A percentile compares a stretch with the other conserved stretches of the same genome.
phyloP scores from a whole-genome alignment of 495 filamentous ascomycete genomes.

The Chaetomium fimeti region DNA sequence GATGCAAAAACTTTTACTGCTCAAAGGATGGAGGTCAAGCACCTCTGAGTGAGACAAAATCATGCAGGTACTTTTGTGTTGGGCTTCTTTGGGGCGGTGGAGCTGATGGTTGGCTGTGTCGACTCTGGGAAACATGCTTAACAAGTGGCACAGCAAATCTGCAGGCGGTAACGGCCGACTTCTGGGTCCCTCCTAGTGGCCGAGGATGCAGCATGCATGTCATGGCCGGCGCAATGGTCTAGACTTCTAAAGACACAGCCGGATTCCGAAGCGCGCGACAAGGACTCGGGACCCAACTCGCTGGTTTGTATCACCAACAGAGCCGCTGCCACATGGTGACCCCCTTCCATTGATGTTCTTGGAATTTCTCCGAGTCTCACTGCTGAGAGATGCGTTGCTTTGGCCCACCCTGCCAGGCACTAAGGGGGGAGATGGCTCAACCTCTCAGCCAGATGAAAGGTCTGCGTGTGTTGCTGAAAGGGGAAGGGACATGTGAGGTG shows the following conservation, averaged over 20 bases:
- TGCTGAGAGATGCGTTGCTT: background rate
- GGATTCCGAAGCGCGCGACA: slow-evolving; percentile 14
- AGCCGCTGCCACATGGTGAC: slow-evolving; percentile 2
- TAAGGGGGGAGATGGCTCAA: background rate
- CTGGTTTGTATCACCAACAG: slow-evolving; percentile 11
- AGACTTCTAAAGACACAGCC: background rate
- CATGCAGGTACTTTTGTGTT: background rate
- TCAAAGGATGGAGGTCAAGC: background rate
- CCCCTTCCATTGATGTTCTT: slow-evolving; percentile 4
- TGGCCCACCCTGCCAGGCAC: background rate
- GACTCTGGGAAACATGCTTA: background rate
- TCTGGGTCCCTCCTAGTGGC: background rate
- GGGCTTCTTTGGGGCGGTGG: background rate
- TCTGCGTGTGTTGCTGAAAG: background rate
- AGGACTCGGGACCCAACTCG: slow-evolving; percentile 4
- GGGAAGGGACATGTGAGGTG: background rate
- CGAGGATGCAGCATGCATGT: background rate
- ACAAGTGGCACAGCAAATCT: background rate
- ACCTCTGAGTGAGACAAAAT: background rate
- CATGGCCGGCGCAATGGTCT: background rate
- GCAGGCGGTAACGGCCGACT: background rate
- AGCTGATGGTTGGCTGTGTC: background rate
- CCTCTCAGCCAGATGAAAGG: background rate
- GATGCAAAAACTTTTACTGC: background rate
- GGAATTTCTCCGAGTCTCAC: background rate